A percentile compares a stretch with the other conserved stretches of the same genome.
Conservation (phyloP, 352 stramenopile genomes). For the Phytophthora kernoviae region DNA sequence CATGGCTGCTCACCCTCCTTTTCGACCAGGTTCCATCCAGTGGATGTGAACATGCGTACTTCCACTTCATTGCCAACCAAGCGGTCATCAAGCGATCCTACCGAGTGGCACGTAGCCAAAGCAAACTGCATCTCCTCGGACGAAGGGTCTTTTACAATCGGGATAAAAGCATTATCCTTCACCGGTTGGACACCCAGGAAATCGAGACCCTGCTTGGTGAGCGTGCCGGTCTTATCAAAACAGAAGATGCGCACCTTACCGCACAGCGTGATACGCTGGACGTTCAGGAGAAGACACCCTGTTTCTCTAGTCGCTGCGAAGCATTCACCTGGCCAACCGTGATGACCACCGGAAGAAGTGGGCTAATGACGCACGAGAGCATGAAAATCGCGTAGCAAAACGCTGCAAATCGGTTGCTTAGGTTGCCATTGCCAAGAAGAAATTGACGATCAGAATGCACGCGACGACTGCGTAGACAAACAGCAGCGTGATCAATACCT, state of each 20-base stretch:
- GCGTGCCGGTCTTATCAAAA: slow-evolving; percentile 88
- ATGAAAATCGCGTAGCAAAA: slow-evolving; percentile 57
- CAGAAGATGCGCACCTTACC: slow-evolving; percentile 75
- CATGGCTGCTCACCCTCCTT: slow-evolving; percentile 25
- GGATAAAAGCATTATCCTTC: slow-evolving; percentile 10
- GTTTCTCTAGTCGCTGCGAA: slow-evolving; percentile 48
- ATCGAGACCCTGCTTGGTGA: slow-evolving; percentile 79
- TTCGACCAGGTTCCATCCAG: slow-evolving; percentile 47
- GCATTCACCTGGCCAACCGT: slow-evolving; percentile 70
- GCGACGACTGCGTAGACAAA: slow-evolving; percentile 55
- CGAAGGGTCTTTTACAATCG: slow-evolving; percentile 17
- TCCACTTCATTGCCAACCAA: slow-evolving; percentile 82
- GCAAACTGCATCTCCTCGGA: slow-evolving; percentile 27
- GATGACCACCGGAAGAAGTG: slow-evolving; percentile 75
- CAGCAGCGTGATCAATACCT: slow-evolving; percentile 59
- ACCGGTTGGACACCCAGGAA: slow-evolving; percentile 48
- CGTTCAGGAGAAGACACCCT: slow-evolving; percentile 68
- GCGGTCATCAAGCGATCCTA: slow-evolving; percentile 42
- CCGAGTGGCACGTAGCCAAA: slow-evolving; percentile 66
- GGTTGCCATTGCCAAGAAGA: slow-evolving; percentile 43
- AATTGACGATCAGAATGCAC: slow-evolving; percentile 39
- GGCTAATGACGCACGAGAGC: slow-evolving; percentile 51
- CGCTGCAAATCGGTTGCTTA: slow-evolving; percentile 47
- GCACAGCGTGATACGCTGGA: slow-evolving; percentile 65
- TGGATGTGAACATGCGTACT: slow-evolving; percentile 69